Base-by-base conservation (phyloP, 345 rosid species). In the Citrus medica region DNA sequence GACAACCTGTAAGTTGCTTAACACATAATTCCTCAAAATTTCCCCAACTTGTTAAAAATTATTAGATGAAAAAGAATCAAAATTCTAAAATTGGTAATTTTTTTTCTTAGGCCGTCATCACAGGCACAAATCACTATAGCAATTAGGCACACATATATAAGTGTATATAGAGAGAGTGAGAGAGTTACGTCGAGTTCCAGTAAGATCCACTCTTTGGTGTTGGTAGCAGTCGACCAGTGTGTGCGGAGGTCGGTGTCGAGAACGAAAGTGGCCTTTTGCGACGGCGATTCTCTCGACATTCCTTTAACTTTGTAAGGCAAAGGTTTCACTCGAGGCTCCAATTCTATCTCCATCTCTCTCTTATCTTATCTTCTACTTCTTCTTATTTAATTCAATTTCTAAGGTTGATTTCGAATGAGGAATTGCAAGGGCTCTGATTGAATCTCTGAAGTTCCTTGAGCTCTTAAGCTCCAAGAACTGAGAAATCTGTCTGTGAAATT, bases 191-290 rank as follows among this genome's bases (percentile, higher is more conserved):
- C 93, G 78, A 93, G 95, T 79, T 93, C 97, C 13, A 93, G 92
- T 76, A 93, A 80, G 84, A 93, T 91, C 97, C 97, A 93, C 78
- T 93, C 97, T 78, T 93, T 91, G 78, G 94, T 91, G 86, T 93
- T 93, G 79, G 97, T 91, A 40, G 86, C 92, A 48, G 97, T 83
- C 79, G 95, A 93, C 97, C 97, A 93, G 86, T 93, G 95, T 21
- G 90, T 80, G 69, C 97, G 95, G 66, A 91, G 97, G 90, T 93
- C 95, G 13, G 89, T 79, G 73, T 93, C 97, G 71, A 93, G 94
- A 21, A 93, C 88, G 51, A 87, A 88, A 85, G 86, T 73, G 13
- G 97, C 95, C 63, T 91, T 93, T 82, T 90, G 92, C 32, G 95
- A 88, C 4, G 92, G 91, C 12, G 97, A 91, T 78, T 93, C 97